Evolutionary conservation across 192 early-diverging fungal species (phyloP).

Genomic region (Kappamyces sp.): DNA sequence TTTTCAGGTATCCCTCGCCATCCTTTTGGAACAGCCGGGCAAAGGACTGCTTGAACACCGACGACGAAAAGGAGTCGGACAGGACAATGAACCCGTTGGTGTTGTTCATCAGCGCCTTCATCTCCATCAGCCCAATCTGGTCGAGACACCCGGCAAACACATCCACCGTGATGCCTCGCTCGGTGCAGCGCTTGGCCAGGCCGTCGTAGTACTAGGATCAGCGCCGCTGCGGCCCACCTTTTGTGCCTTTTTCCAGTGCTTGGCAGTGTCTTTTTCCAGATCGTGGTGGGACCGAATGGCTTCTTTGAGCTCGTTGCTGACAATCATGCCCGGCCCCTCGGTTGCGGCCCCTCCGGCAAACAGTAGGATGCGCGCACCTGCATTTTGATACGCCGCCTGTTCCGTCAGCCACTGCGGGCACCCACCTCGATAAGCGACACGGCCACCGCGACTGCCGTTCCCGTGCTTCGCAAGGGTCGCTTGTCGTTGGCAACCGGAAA

Average conservation of each 20-base stretch:
- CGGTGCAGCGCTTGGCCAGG: constrained; percentile 77
- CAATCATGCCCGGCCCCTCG: constrained; percentile 93
- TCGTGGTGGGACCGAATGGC: constrained; percentile 97
- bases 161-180: constrained; percentile 87
- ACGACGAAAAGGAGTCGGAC: constrained; percentile 89
- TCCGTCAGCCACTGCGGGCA: background rate
- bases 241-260: constrained; percentile 86
- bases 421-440: constrained; percentile 79
- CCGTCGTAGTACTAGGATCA: constrained; percentile 76
- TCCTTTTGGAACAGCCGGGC: constrained; percentile 92
- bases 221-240: constrained; percentile 58
- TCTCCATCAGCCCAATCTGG: constrained; percentile 94
- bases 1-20: constrained; percentile 73
- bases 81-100: constrained; percentile 94
- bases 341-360: constrained; percentile 91
- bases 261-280: constrained; percentile 89
- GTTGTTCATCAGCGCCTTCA: constrained; percentile 81
- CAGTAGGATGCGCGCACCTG: constrained; percentile 86
- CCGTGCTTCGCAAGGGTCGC: constrained; percentile 88
- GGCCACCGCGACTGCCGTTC: constrained; percentile 88
- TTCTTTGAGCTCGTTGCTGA: constrained; percentile 85
- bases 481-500: constrained; percentile 90
- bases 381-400: constrained; percentile 80
- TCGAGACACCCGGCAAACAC: constrained; percentile 98
- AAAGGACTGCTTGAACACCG: constrained; percentile 98